Base-by-base conservation (phyloP, 805 yeast species). In the Cyberlindnera euphorbiae region DNA sequence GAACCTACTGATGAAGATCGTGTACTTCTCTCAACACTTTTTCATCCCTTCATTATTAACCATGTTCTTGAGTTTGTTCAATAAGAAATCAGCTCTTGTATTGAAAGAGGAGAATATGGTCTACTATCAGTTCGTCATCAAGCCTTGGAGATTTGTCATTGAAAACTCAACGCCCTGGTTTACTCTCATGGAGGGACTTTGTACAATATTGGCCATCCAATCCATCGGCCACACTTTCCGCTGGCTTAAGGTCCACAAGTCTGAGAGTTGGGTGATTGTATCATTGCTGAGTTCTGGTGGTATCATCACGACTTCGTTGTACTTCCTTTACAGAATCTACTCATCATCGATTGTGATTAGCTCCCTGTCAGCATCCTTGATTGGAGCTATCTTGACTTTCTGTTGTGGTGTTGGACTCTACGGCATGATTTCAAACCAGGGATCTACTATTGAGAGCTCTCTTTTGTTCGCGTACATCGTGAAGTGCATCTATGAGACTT, bases 371-470 rank as follows among this genome's bases (percentile, higher is more conserved):
- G 94, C 97, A 1, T 81, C 96, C 0, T 63, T 93, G 39, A 68
- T 93, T 39, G 97, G 97, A 12, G 84, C 89, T 2, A 78, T 85
- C 6, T 68, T 93, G 42, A 85, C 97, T 0, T 61, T 80, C 33
- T 81, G 93, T 2, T 63, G 77, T 2, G 76, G 85, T 14, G 58
- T 93, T 25, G 87, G 95, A 1, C 58, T 85, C 3, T 87, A 74
- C 59, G 98, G 97, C 2, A 86, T 93, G 23, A 72, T 83, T 15
- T 77, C 90, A 2, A 81, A 82, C 6, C 75, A 74, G 42, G 97
- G 97, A 4, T 80, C 90, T n/a, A 79, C 90, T n/a, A 72, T 89
- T 34, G 98, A 93, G 60, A 75, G 88, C 22, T 82, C 95, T 10
- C 63, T 90, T 39, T 69, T 93, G 51, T 79, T 88, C 55, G 90